phyloP scores from a whole-genome alignment of 2,329 filamentous ascomycete species.

The Arthrobotrys conoides region DNA sequence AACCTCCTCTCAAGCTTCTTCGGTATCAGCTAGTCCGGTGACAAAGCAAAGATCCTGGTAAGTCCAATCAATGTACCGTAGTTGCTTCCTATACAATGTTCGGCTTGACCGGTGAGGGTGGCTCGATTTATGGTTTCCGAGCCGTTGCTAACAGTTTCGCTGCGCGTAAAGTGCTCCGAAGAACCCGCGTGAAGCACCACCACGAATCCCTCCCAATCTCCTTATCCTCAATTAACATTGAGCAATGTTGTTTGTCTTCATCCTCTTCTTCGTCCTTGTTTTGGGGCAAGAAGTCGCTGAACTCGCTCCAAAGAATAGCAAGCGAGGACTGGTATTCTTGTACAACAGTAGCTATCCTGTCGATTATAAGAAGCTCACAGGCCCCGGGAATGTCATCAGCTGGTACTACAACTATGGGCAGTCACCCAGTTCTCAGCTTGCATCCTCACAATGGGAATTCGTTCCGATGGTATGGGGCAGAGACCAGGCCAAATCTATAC shows the following conservation, averaged over 20 bases:
- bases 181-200: not conserved
- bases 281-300: not conserved
- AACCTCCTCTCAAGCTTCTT: not conserved
- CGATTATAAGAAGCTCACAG: slow-evolving; percentile 4
- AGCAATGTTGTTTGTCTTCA: not conserved
- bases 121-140: not conserved
- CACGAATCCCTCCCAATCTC: not conserved
- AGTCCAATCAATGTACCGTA: not conserved
- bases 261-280: not conserved
- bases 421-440: slow-evolving; percentile 19
- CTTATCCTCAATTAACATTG: not conserved
- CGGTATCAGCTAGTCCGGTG: too few species aligned
- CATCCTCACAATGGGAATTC: slow-evolving; percentile 20
- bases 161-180: too few species aligned
- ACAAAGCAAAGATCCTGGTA: not conserved
- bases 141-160: not conserved
- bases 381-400: not conserved
- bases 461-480: slow-evolving; percentile 35
- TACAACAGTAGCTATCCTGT: slow-evolving; percentile 20
- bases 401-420: slow-evolving; percentile 44
- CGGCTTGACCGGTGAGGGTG: too few species aligned
- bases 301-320: not conserved
- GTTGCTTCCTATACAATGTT: not conserved
- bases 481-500: not conserved
- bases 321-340: slow-evolving; percentile 24